phyloP scores from a whole-genome alignment of 176 grass and related monocot genomes.

The Oryza nivara region DNA sequence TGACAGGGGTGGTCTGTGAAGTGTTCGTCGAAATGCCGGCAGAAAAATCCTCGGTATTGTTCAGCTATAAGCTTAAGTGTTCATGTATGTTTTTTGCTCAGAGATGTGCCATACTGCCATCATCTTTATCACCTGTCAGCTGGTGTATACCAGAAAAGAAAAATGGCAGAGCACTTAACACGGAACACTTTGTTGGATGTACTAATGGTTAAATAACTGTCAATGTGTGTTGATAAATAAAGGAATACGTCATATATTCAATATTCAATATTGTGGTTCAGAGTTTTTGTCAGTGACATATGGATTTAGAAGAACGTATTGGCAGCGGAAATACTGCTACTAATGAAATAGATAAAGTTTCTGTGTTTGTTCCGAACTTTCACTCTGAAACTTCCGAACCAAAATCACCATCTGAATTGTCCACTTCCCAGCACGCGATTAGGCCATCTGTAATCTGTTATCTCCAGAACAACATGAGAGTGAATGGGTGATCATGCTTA shows the following conservation, averaged over 20 bases:
- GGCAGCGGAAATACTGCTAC: too few species aligned
- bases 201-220: background rate
- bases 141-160: background rate
- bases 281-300: background rate
- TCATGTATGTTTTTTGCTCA: background rate
- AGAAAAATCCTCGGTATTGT: background rate
- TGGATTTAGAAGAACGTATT: too few species aligned
- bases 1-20: conserved; percentile 23
- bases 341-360: too few species aligned
- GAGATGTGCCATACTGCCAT: background rate
- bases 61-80: background rate
- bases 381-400: too few species aligned
- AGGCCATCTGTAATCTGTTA: too few species aligned
- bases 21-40: background rate
- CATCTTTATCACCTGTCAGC: background rate
- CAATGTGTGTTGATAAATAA: background rate
- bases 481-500: too few species aligned
- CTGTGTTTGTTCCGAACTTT: too few species aligned
- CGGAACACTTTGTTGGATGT: background rate
- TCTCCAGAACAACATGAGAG: too few species aligned
- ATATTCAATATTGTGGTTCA: background rate
- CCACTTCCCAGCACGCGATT: too few species aligned
- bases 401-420: too few species aligned
- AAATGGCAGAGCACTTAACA: background rate
- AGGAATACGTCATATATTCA: background rate